These are phyloP conservation scores for Fusarium sp. DNA, from an alignment of 2,329 filamentous ascomycete species.

Conservation along the genomic window DNA sequence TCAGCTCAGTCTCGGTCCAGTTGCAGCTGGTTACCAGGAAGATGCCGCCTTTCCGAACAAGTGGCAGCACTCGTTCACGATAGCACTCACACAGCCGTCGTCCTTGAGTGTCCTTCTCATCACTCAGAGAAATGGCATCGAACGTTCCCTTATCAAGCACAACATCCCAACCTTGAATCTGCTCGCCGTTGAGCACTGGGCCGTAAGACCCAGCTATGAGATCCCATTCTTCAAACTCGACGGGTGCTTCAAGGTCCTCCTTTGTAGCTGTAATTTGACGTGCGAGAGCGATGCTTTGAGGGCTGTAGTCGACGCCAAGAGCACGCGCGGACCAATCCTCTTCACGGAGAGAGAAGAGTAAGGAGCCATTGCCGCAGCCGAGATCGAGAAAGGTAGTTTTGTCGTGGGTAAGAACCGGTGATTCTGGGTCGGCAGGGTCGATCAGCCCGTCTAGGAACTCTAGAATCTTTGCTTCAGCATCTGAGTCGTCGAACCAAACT, in stretches of 20 bases:
- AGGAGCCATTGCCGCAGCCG: constrained; percentile 92
- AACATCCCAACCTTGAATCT: constrained; percentile 78
- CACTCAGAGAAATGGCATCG: constrained; percentile 87
- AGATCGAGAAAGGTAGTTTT: constrained; percentile 80
- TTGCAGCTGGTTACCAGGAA: constrained; percentile 96
- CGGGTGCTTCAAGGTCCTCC: constrained; percentile 34
- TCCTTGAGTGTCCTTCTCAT: constrained; percentile 63
- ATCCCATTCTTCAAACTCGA: constrained; percentile 70
- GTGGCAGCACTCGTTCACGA: constrained; percentile 70
- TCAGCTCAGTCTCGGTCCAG: constrained; percentile 92
- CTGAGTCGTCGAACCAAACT: constrained; percentile 95
- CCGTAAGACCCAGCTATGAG: constrained; percentile 61
- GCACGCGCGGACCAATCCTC: constrained; percentile 73
- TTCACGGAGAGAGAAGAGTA: constrained; percentile 83
- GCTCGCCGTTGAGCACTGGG: constrained; percentile 48
- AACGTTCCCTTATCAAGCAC: constrained; percentile 99
- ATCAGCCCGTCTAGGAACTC: constrained; percentile 66
- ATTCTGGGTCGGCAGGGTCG: constrained; percentile 42
- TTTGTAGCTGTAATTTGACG: constrained; percentile 64
- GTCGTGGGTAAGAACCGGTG: constrained; percentile 39
- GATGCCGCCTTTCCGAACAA: constrained; percentile 77
- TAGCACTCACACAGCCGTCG: constrained; percentile 80
- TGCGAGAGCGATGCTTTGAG: constrained; percentile 79
- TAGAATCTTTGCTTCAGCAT: constrained; percentile 84
- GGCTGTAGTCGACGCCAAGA: constrained; percentile 90